These are phyloP conservation scores for Plantago rigida DNA, from an alignment of 305 asterid genomes.

Conservation along the genomic window DNA sequence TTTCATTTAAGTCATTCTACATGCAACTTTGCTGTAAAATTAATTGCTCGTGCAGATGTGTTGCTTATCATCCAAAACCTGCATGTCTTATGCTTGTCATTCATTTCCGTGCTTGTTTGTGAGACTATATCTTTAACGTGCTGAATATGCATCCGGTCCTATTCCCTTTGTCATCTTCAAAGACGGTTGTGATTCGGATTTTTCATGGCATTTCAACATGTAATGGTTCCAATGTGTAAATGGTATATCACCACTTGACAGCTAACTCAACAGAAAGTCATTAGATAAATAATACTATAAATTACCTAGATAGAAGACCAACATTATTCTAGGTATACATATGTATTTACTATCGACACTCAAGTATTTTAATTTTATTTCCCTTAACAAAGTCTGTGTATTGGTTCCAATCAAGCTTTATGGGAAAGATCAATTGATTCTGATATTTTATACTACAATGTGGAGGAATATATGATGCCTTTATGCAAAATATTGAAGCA, in stretches of 20 bases:
- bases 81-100: neutral
- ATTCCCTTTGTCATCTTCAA: neutral
- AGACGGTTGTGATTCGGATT: neutral
- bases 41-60: too few relatives aligned
- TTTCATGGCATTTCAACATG: constrained; percentile 12
- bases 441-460: constrained; percentile 49
- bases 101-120: neutral
- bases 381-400: constrained; percentile 29
- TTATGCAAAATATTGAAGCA: constrained; percentile 44
- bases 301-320: constrained; percentile 6
- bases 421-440: constrained; percentile 39
- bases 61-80: neutral
- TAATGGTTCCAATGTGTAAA: neutral
- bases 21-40: too few relatives aligned
- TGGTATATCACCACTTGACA: neutral
- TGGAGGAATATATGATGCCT: constrained; percentile 51
- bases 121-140: neutral
- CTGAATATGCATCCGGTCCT: neutral
- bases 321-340: constrained; percentile 1
- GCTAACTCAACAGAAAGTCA: constrained; percentile 4
- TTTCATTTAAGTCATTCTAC: too few relatives aligned
- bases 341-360: constrained; percentile 20
- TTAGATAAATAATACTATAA: constrained; percentile 3
- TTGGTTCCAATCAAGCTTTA: constrained; percentile 28
- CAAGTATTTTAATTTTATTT: constrained; percentile 23